Conservation (phyloP, 2,329 filamentous ascomycete genomes). For the Xylariomycetidae sp. region DNA sequence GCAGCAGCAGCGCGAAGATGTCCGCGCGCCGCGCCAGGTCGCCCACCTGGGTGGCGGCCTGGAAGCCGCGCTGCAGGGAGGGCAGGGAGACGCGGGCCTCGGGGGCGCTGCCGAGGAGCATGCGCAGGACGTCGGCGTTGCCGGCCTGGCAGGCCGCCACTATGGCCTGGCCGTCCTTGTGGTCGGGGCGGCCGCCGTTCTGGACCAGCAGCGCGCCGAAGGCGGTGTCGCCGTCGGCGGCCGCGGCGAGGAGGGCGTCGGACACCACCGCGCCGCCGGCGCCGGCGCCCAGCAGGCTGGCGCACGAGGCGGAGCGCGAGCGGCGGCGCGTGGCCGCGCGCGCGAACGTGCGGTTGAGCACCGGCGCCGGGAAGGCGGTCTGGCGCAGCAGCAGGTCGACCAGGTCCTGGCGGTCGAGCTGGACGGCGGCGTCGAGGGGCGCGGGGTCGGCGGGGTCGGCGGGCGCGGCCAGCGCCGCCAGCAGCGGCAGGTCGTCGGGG, state of each 20-base stretch:
- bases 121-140: slow-evolving; percentile 40
- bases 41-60: slow-evolving; percentile 47
- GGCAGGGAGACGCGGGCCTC: slow-evolving; percentile 32
- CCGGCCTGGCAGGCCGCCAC: slow-evolving; percentile 49
- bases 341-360: slow-evolving; percentile 36
- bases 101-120: slow-evolving; percentile 39
- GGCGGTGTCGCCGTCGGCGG: slow-evolving; percentile 45
- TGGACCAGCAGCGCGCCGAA: slow-evolving; percentile 45
- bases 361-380: slow-evolving; percentile 30
- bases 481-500: slow-evolving; percentile 42
- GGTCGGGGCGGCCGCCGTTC: slow-evolving; percentile 45
- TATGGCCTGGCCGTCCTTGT: slow-evolving; percentile 46
- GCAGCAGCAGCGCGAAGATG: slow-evolving; percentile 45
- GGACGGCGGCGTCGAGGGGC: slow-evolving; percentile 40
- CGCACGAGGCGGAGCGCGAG: slow-evolving; percentile 37
- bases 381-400: slow-evolving; percentile 39
- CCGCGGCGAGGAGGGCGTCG: slow-evolving; percentile 43
- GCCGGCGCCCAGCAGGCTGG: slow-evolving; percentile 38
- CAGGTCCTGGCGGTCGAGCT: slow-evolving; percentile 38
- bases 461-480: slow-evolving; percentile 36
- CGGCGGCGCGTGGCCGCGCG: slow-evolving; percentile 36
- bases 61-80: slow-evolving; percentile 45
- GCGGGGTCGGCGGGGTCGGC: slow-evolving; percentile 47
- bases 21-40: slow-evolving; percentile 42
- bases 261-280: slow-evolving; percentile 40